Evolutionary conservation across 2,329 filamentous ascomycete species (phyloP).

Genomic region (Ceratocystis harringtonii): DNA sequence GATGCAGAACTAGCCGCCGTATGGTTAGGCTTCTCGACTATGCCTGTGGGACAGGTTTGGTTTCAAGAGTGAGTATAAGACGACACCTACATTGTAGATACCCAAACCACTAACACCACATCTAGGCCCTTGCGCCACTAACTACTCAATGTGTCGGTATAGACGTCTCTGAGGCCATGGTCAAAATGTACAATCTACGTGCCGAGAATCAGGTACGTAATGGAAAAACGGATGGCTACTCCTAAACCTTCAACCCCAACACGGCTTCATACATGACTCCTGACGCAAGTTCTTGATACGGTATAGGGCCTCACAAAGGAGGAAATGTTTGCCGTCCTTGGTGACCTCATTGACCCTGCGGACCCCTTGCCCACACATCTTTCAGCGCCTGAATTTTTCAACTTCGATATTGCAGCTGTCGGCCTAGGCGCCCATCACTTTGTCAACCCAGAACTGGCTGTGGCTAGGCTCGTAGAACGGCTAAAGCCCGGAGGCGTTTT

Average conservation of each 20-base stretch:
- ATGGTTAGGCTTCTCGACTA: slow-evolving; percentile 52
- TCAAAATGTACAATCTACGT: slow-evolving; percentile 47
- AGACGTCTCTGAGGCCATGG: slow-evolving; percentile 58
- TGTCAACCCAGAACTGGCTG: slow-evolving; percentile 44
- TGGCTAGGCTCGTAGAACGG: slow-evolving; percentile 43
- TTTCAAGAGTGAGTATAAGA: slow-evolving; percentile 41
- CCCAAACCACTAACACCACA: background rate
- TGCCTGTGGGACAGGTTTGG: slow-evolving; percentile 55
- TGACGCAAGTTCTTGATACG: background rate
- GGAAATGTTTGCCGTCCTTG: slow-evolving; percentile 42
- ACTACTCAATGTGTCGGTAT: slow-evolving; percentile 50
- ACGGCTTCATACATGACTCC: background rate
- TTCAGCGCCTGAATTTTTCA: slow-evolving; percentile 44
- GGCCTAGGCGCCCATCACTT: slow-evolving; percentile 55
- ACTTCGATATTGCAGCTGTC: slow-evolving; percentile 53
- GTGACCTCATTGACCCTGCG: slow-evolving; percentile 38
- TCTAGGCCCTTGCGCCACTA: slow-evolving; percentile 44
- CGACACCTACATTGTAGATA: background rate
- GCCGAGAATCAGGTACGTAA: slow-evolving; percentile 37
- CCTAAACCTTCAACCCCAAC: background rate
- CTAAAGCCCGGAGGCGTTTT: slow-evolving; percentile 51
- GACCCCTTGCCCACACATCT: slow-evolving; percentile 40
- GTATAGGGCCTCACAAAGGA: slow-evolving; percentile 32
- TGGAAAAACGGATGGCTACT: background rate
- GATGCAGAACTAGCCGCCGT: slow-evolving; percentile 17